Evolutionary conservation across 768 basidiomycete species (phyloP).

Genomic region (Lactarius tabidus): DNA sequence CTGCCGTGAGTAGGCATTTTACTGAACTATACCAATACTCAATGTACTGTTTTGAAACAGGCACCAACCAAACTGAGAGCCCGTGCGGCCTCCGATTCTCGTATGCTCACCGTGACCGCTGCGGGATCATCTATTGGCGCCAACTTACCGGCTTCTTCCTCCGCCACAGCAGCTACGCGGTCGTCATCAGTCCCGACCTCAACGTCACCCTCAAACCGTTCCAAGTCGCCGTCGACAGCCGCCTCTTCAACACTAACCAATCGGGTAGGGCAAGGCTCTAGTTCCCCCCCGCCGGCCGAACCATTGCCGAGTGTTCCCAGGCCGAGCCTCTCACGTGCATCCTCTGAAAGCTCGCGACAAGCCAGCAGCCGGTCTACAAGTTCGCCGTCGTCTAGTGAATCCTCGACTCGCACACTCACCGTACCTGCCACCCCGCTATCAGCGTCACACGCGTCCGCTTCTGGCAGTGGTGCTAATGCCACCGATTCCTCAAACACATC

Average conservation of each 20-base stretch:
- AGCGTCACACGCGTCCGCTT: constrained; percentile 4
- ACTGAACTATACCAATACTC: background rate
- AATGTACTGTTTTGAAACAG: background rate
- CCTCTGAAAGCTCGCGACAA: constrained; percentile 12
- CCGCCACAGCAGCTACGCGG: constrained; percentile 8
- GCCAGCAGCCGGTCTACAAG: constrained; percentile 1
- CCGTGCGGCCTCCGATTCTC: constrained; percentile 24
- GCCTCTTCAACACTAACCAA: constrained; percentile 5
- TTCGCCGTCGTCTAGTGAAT: constrained; percentile 21
- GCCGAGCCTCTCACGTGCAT: constrained; percentile 10
- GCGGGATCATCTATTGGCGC: constrained; percentile 7
- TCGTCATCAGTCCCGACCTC: background rate
- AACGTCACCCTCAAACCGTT: constrained; percentile 20
- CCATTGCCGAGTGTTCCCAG: constrained; percentile 14
- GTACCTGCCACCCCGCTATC: constrained; percentile 5
- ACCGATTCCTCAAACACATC: constrained; percentile 8
- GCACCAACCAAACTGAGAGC: constrained; percentile 17
- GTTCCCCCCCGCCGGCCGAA: constrained; percentile 9
- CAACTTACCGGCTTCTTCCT: constrained; percentile 9
- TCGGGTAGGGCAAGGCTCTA: constrained; percentile 2
- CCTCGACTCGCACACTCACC: constrained; percentile 19
- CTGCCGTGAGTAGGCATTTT: constrained; percentile 3
- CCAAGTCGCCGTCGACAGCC: constrained; percentile 20
- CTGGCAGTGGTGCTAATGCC: constrained; percentile 1
- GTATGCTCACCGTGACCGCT: constrained; percentile 4